Conservation (phyloP, 1,284 basidiomycete genomes). For the Cerioporus squamosus region DNA sequence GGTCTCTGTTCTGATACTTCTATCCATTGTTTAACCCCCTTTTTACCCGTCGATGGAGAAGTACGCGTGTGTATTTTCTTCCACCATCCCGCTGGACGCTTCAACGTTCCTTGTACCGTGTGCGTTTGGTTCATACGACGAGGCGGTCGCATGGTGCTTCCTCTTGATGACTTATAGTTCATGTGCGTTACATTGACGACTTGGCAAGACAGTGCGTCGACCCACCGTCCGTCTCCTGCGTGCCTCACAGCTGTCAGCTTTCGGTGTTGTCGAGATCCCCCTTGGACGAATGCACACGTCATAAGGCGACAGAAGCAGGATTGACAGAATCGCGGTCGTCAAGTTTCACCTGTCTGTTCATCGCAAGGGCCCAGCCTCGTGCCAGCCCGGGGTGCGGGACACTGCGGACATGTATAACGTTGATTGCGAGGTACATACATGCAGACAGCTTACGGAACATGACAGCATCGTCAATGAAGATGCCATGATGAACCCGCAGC, state of each 20-base stretch:
- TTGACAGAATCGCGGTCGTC: too few relatives aligned
- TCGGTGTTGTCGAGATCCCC: too few relatives aligned
- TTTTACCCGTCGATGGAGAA: slow-evolving; percentile 1
- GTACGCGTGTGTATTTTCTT: slow-evolving; percentile 8
- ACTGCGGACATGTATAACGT: too few relatives aligned
- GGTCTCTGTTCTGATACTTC: slow-evolving; percentile 7
- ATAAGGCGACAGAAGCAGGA: too few relatives aligned
- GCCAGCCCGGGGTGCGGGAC: not conserved
- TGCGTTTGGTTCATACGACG: slow-evolving; percentile 11
- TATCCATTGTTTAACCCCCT: not conserved
- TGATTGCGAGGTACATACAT: too few relatives aligned
- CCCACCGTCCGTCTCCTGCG: not conserved
- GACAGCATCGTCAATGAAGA: too few relatives aligned
- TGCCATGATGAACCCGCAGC: not conserved
- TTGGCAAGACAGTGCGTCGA: slow-evolving; percentile 27
- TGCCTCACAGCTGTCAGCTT: too few relatives aligned
- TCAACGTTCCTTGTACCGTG: slow-evolving; percentile 18
- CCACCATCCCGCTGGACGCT: slow-evolving; percentile 28
- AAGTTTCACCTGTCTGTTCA: too few relatives aligned
- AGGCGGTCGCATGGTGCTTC: slow-evolving; percentile 11
- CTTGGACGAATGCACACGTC: too few relatives aligned
- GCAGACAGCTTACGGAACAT: too few relatives aligned
- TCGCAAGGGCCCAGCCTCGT: not conserved
- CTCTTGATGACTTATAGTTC: slow-evolving; percentile 13
- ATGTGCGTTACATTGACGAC: slow-evolving; percentile 19